Base-by-base conservation (phyloP, 305 asterid genomes). In the Plantago coronopus region DNA sequence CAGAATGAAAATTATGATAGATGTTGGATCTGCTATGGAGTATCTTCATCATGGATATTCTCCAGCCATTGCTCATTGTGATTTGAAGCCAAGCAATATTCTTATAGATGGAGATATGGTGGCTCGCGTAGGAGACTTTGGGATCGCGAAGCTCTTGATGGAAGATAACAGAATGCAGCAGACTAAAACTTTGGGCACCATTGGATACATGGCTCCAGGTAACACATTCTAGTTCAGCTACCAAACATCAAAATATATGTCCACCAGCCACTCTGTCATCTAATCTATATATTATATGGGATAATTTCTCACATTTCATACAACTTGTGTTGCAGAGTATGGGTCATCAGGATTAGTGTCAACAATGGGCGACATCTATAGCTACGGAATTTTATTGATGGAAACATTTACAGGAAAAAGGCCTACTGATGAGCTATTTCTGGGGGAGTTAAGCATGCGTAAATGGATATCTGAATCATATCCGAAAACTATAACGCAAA, bases 321-420 rank as follows among this genome's bases (percentile, higher is more conserved):
- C n/a, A 25, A 11, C 15, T 50, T 12, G 8, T 14, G 5, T 50
- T 4, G 5, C 18, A 67, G 71, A 67, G 55, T 67, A 37, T 42
- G 71, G 71, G 19, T 58, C 54, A 49, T 46, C 44, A 0, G 71
- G 71, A 21, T 34, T 34, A 1, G 57, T 68, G 16, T 68, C 72
- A 2, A 38, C 11, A 5, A 51, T 22, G 23, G 37, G 57, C 17
- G 72, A 68, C 27, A 62, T 68, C 14, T 68, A 54, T 61, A 68
- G 72, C 42, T 68, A 44, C 7, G 72, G 67, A 10, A 54, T 61
- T 7, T 18, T 68, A 57, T 23, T 68, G 54, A 68, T 61, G 67
- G 72, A 68, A 54, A 40, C 21, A 27, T 68, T 68, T 53, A 68
- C 63, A 37, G 17, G 51, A 54, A 44, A 0, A 42, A 67, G 27